These are phyloP conservation scores for Teunomyces tritomae DNA, from an alignment of 805 yeast species.

Conservation along the genomic window DNA sequence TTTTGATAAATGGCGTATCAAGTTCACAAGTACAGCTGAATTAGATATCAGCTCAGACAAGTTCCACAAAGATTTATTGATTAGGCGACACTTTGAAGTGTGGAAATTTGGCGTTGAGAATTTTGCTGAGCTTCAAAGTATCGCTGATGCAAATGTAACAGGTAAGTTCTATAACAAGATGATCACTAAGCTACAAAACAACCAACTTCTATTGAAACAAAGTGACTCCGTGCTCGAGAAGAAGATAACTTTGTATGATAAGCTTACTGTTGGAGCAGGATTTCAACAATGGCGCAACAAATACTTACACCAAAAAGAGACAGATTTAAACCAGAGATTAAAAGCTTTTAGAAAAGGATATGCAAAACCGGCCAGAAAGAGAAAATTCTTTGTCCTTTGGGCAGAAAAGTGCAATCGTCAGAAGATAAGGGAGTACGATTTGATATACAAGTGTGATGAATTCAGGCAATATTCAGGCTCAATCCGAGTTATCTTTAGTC, in stretches of 20 bases:
- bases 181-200: background rate
- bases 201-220: background rate
- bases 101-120: background rate
- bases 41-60: slow-evolving; percentile 1
- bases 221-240: background rate
- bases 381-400: slow-evolving; percentile 19
- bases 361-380: slow-evolving; percentile 10
- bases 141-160: slow-evolving; percentile 19
- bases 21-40: background rate
- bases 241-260: slow-evolving; percentile 1
- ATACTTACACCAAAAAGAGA: slow-evolving; percentile 21
- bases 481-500: slow-evolving; percentile 1
- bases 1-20: slow-evolving; percentile 3
- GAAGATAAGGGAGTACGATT: background rate
- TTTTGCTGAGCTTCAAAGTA: slow-evolving; percentile 7
- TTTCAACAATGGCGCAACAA: slow-evolving; percentile 22
- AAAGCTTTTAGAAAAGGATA: slow-evolving; percentile 14
- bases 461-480: slow-evolving; percentile 4
- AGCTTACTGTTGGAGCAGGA: slow-evolving; percentile 3
- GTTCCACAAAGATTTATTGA: slow-evolving; percentile 8
- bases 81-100: background rate
- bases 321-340: slow-evolving; percentile 15
- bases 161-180: slow-evolving; percentile 17
- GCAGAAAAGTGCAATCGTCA: slow-evolving; percentile 16
- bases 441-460: slow-evolving; percentile 8